Evolutionary conservation across 305 asterid genomes (phyloP), one percentile per base, ranked within the genome.

Genomic region (Fraxinus floribunda): DNA sequence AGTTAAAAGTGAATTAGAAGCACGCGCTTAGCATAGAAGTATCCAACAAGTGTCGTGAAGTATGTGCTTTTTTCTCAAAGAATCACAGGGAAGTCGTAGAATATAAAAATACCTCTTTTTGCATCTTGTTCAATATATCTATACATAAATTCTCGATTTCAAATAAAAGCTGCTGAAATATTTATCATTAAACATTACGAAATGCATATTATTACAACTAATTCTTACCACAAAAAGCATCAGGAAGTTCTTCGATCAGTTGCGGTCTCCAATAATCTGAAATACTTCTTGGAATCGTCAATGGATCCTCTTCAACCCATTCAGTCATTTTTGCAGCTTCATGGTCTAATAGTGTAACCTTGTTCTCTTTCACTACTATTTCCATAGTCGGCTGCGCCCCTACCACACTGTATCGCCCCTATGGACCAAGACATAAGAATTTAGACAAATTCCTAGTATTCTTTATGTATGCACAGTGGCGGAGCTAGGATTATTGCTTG

Each of bases 341-440:
- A 81, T 95, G 97, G 81, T 95, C 98, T 83, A 93, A 75, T 75
- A 95, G 84, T 0, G 91, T 91, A 22, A 92, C 97, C 79, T 86
- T 83, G 60, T 92, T 87, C 86, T 94, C 99, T 83, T 93, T 93
- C 0, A 91, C 97, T 39, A 93, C 87, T 30, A 95, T 88, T 80
- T 95, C 99, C 89, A 93, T 85, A 7, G 93, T 83, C 11, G 97
- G 99, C 72, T 93, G 95, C 0, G 98, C 91, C 7, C 98, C 97
- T 13, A 95, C 91, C 85, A 90, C 95, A 83, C 99, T 94, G 88
- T 88, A 94, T 72, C 98, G 93, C 39, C 97, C 99, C 99, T 95
- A 83, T 68, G 3, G 41, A 83, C 30, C 66, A 75, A 18, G 2
- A 52, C 41, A 57, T 4, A n/a, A 82, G 41, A 81, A 68, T 73